A percentile compares a stretch with the other conserved stretches of the same genome.
Conservation (phyloP, 2,329 filamentous ascomycete genomes). For the Cordyceps tenuipes region DNA sequence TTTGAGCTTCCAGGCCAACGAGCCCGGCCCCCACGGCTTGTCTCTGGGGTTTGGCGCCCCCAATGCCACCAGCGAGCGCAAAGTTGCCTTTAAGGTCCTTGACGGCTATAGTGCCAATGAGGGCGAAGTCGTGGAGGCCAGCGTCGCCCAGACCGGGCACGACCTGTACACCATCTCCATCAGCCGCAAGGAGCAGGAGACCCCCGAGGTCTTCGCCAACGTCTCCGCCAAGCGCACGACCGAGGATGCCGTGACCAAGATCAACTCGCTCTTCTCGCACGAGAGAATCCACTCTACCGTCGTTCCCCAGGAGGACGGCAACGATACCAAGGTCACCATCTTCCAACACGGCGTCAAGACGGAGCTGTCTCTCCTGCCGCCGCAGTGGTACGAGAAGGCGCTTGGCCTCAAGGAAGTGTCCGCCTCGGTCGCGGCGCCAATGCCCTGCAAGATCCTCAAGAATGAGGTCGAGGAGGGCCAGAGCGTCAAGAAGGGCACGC, state of each 20-base stretch:
- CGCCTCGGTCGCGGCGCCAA: conserved; percentile 82
- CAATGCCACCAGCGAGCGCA: conserved; percentile 33
- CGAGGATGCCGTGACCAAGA: conserved; percentile 21
- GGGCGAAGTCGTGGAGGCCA: conserved; percentile 51
- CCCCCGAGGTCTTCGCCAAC: conserved; percentile 33
- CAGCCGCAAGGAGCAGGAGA: conserved; percentile 32
- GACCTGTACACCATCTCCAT: conserved; percentile 40
- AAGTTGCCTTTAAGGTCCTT: conserved; percentile 43
- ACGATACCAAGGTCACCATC: conserved; percentile 59
- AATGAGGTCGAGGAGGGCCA: conserved; percentile 83
- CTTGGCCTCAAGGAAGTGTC: conserved; percentile 71
- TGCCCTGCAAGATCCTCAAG: conserved; percentile 93
- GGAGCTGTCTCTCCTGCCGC: conserved; percentile 48
- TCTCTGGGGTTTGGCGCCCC: conserved; percentile 47
- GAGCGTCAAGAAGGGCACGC: conserved; percentile 72
- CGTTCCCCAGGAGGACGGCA: conserved; percentile 45
- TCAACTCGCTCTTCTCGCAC: conserved; percentile 62
- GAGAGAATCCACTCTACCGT: conserved; percentile 75
- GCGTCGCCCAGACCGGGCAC: conserved; percentile 39
- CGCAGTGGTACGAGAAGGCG: conserved; percentile 80
- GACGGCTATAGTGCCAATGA: conserved; percentile 58
- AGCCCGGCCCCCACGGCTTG: conserved; percentile 36
- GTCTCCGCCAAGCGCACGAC: conserved; percentile 33
- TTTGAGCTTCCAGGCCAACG: conserved; percentile 41
- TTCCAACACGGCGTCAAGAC: conserved; percentile 64